Evolutionary conservation across 768 basidiomycete genomes (phyloP), one percentile per base, ranked within the genome.

Genomic region (Infundibulicybe gibba): DNA sequence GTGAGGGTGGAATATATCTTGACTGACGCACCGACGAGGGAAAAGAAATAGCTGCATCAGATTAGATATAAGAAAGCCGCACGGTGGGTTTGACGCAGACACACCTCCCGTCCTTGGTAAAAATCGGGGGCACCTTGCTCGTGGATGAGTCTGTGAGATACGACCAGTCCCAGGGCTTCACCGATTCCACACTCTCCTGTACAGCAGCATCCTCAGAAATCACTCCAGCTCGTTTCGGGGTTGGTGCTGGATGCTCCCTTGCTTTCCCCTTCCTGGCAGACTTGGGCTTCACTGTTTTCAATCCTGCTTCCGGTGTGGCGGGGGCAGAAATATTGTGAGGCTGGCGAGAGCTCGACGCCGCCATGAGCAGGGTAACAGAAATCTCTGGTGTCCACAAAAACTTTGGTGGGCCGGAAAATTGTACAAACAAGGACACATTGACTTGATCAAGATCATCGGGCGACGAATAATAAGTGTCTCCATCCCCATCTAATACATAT

Each of bases 101-200:
- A 49, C 60, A 93, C 94, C 83, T 84, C 67, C 90, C 90, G 66
- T 97, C 93, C 63, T 77, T 87, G 21, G 92, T 91, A 64, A 94
- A 93, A 52, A 93, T 68, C 32, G 90, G 85, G 5, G 89, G 78
- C 33, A 76, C 74, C 51, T 69, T 76, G 54, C 77, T 86, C 38
- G 79, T 75, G 44, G 74, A 75, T 9, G 82, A 74, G 64, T 90
- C 86, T 33, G 87, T 81, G 48, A 93, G 70, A 41, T 79, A 74
- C 47, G 75, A 71, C 89, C 89, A 91, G 44, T 77, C 66, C 87
- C 85, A 86, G 41, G 64, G 57, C 30, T 65, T 35, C 15, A 56
- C 50, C 30, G 59, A 61, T 53, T 61, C 64, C 41, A 45, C 37
- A 48, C 58, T 50, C 51, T 64, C 62, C 63, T 8, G 25, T 25